Base-by-base conservation (phyloP, 2,329 filamentous ascomycete genomes). In the Trichoderma harzianum region DNA sequence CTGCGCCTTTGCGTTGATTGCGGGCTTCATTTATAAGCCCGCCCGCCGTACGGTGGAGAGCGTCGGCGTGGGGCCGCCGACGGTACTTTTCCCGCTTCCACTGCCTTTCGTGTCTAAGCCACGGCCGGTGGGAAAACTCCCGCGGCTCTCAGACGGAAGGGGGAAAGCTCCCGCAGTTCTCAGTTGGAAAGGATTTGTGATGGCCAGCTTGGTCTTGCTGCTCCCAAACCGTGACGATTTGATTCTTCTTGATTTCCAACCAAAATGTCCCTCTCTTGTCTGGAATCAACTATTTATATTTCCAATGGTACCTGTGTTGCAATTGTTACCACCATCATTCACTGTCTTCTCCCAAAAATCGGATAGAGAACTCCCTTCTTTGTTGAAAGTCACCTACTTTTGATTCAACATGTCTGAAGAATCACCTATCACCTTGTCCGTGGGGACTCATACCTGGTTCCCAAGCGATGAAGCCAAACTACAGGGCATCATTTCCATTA, bases 391-490 rank as follows among this genome's bases (percentile, higher is more conserved):
- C 5, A n/a, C 18, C 6, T 11, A 10, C n/a, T 51, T 11, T 51
- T 65, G 7, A 16, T 53, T 28, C 32, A 60, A 26, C 21, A 70
- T 72, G 66, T 61, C 71, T 55, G 57, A 34, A 21, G 18, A 39
- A 21, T 34, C 57, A 7, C 18, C 21, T 21, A 51, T 72, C 32
- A 8, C 58, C 11, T 21, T 65, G 12, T 36, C 24, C 14, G 32
- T 65, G n/a, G 66, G 66, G 36, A 65, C 66, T 51, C 58, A 65
- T 39, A 70, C 66, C 7, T 72, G 47, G 67, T 16, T 21, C n/a
- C 34, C 66, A n/a, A 53, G 39, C 24, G 34, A 58, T 34, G 39
- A 18, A 26, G 21, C 32, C 12, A 47, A 65, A 14, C 12, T 39
- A 7, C 24, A 64, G 24, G 24, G 16, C 14, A 70, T 65, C 47